phyloP scores from a whole-genome alignment of 345 rosid species.

The Syzygium aromaticum region DNA sequence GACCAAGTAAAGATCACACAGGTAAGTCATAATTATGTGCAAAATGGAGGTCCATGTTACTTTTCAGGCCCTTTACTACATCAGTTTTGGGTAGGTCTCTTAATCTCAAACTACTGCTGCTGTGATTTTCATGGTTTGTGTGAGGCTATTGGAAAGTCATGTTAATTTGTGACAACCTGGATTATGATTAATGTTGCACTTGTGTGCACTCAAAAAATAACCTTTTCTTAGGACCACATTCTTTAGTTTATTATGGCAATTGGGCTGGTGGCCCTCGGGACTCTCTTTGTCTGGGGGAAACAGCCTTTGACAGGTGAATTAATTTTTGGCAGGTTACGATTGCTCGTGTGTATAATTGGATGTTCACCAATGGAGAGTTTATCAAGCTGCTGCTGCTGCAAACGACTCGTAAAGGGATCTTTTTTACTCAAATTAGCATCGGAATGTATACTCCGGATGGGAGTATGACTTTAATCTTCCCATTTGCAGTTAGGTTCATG shows the following conservation, averaged over 20 bases:
- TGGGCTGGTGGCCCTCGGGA: neutral
- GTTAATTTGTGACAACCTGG: neutral
- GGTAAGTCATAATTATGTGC: conserved; percentile 23
- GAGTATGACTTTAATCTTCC: neutral
- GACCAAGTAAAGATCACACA: conserved; percentile 95
- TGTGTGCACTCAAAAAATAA: neutral
- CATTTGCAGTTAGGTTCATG: neutral
- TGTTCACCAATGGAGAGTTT: conserved; percentile 76
- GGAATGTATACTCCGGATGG: neutral
- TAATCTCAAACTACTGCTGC: neutral
- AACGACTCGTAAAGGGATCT: conserved; percentile 22
- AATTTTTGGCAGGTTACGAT: conserved; percentile 53
- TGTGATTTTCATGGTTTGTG: neutral
- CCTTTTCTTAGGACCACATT: neutral
- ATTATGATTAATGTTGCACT: neutral
- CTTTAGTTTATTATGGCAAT: neutral
- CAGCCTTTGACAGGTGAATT: neutral
- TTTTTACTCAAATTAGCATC: neutral
- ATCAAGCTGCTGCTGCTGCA: conserved; percentile 35
- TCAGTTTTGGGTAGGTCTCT: neutral
- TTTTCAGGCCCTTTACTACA: neutral
- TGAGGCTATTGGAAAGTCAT: neutral
- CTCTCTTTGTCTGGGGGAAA: neutral
- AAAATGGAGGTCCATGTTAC: neutral
- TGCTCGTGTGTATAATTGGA: conserved; percentile 89